phyloP scores from a whole-genome alignment of 1,139 yeast genomes.

The Debaryomyces fabryi region DNA sequence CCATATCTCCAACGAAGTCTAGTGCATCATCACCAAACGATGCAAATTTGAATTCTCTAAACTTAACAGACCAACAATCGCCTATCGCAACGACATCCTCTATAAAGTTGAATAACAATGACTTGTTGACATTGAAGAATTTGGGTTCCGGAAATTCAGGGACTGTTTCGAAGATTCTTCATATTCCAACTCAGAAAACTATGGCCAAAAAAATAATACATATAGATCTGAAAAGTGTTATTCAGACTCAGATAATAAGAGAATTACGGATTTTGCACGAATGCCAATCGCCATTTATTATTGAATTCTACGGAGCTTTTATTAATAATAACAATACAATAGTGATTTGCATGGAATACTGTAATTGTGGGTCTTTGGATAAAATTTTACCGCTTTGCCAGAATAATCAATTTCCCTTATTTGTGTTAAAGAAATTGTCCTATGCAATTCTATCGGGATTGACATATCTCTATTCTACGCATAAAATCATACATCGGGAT shows the following conservation, averaged over 20 bases:
- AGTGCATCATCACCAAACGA: constrained; percentile 25
- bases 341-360: constrained; percentile 92
- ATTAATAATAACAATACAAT: constrained; percentile 65
- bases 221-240: constrained; percentile 78
- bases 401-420: constrained; percentile 54
- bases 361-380: constrained; percentile 93
- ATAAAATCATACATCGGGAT: constrained; percentile 89
- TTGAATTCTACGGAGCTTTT: constrained; percentile 89
- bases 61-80: constrained; percentile 18
- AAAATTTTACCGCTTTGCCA: constrained; percentile 62
- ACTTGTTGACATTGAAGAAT: constrained; percentile 71
- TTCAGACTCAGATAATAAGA: constrained; percentile 83
- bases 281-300: constrained; percentile 80
- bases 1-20: constrained; percentile 48
- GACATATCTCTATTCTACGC: constrained; percentile 75
- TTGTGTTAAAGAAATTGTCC: constrained; percentile 73
- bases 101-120: constrained; percentile 59
- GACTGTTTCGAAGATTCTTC: constrained; percentile 84
- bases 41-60: constrained; percentile 8
- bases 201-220: constrained; percentile 93
- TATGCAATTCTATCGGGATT: constrained; percentile 80
- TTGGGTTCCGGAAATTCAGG: constrained; percentile 96
- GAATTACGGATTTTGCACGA: constrained; percentile 91
- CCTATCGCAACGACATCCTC: constrained; percentile 43
- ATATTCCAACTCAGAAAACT: constrained; percentile 81